Evolutionary conservation across 1,284 basidiomycete species (phyloP), one percentile per base, ranked within the genome.

Genomic region (Spongispora temasekensis): DNA sequence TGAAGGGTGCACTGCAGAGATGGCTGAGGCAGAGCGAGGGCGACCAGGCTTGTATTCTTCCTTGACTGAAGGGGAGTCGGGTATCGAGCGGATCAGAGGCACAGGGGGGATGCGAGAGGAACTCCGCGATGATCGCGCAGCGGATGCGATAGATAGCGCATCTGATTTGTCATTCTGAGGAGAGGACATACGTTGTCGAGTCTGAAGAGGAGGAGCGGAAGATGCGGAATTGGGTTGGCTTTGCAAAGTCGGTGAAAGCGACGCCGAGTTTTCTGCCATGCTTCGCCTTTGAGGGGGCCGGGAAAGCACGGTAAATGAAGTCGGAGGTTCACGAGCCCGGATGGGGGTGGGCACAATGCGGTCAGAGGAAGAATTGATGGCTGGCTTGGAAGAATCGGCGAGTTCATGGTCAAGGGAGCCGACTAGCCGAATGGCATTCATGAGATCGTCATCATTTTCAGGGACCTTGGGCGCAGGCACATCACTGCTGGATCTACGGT

Each of bases 231-330:
- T 55, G 12, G 51, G 57, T 21, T 40, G 56, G 12, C 30, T 52
- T 57, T 59, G 62, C 12, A 64, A 62, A 13, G 44, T n/a, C 0
- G 61, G 44, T 7, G 71, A 65, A 34, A 61, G 31, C 4, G 64
- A 64, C 2, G 21, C 4, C 6, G 55, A 61, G 5, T 59, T 58
- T 17, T 70, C 74, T 8, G 51, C 48, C 1, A 31, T 64, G 10
- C 70, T 73, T 9, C 68, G 64, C 44, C 69, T 69, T n/a, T 77
- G 75, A 56, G 73, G 75, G 17, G 89, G 88, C 13, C 89, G 78
- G 13, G 88, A 89, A 3, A 85, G 88, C 32, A 90, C 88, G 58
- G 83, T 84, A 67, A 90, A 91, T 12, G 85, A 78, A 2, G 87
- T 82, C 1, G 82, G 81, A 2, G 85, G 83, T 46, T 83, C 78